Conservation (phyloP, 805 yeast genomes). For the Nakazawaea peltata region DNA sequence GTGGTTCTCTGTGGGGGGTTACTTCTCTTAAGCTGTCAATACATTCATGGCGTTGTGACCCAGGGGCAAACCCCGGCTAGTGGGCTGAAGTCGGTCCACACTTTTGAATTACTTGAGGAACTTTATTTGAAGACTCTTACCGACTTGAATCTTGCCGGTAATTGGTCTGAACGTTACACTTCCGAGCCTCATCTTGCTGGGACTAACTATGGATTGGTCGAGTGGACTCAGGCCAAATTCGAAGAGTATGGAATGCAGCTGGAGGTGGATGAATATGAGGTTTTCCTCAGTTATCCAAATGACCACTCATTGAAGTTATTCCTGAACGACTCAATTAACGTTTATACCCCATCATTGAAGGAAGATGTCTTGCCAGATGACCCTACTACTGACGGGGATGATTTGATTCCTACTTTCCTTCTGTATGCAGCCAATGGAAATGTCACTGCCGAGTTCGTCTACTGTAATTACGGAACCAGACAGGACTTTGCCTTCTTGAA, state of each 20-base stretch:
- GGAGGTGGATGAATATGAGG: constrained; percentile 47
- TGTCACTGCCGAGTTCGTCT: constrained; percentile 57
- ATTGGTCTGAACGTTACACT: constrained; percentile 49
- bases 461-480: constrained; percentile 60
- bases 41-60: no score
- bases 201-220: constrained; percentile 35
- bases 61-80: no score
- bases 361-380: constrained; percentile 43
- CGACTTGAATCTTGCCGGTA: constrained; percentile 33
- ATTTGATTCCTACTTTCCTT: constrained; percentile 61
- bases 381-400: constrained; percentile 36
- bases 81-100: no score
- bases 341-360: constrained; percentile 44
- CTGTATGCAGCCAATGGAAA: constrained; percentile 74
- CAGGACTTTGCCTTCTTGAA: constrained; percentile 48
- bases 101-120: constrained; percentile 1
- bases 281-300: constrained; percentile 57
- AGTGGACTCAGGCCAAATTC: constrained; percentile 54
- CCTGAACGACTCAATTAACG: constrained; percentile 19
- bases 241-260: constrained; percentile 52
- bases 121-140: constrained; percentile 18
- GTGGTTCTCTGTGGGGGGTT: no score
- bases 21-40: no score
- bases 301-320: constrained; percentile 43
- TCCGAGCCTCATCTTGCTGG: constrained; percentile 53